Percentiles rank a stretch among this genome's conserved stretches.
phyloP scores from a whole-genome alignment of 2,329 filamentous ascomycete genomes.

The Aspergillus aculeatinus region DNA sequence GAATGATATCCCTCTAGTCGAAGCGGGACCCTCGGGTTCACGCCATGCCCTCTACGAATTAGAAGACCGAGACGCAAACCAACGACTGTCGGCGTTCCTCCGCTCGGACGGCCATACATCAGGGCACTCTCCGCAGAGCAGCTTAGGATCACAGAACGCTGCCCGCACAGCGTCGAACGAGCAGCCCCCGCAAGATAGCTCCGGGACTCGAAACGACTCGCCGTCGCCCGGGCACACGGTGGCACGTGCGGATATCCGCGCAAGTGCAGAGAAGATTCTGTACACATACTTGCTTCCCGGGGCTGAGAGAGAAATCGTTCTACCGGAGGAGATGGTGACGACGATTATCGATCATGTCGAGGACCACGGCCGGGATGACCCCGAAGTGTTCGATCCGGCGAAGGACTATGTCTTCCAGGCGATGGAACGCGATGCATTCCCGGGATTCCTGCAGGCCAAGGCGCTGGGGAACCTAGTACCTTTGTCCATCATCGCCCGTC shows the following conservation, averaged over 20 bases:
- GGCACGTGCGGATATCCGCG: slow-evolving; percentile 82
- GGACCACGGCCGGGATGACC: slow-evolving; percentile 86
- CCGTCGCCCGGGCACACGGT: slow-evolving; percentile 82
- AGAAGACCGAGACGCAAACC: slow-evolving; percentile 76
- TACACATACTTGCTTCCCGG: slow-evolving; percentile 94
- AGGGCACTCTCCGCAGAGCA: slow-evolving; percentile 55
- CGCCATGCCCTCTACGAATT: slow-evolving; percentile 60
- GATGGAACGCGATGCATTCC: slow-evolving; percentile 99
- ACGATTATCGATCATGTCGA: slow-evolving; percentile 87
- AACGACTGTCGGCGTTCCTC: slow-evolving; percentile 87
- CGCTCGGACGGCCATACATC: slow-evolving; percentile 56
- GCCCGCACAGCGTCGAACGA: slow-evolving; percentile 45
- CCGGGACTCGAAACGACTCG: slow-evolving; percentile 68
- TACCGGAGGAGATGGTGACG: slow-evolving; percentile 81
- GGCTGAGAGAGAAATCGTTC: slow-evolving; percentile 93
- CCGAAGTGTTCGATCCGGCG: slow-evolving; percentile 93
- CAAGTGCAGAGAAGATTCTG: slow-evolving; percentile 96
- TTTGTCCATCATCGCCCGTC: slow-evolving; percentile 77
- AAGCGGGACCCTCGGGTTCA: slow-evolving; percentile 56
- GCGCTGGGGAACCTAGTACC: slow-evolving; percentile 94
- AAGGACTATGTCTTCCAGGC: slow-evolving; percentile 99
- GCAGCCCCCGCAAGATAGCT: slow-evolving; percentile 55
- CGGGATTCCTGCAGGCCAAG: slow-evolving; percentile 91
- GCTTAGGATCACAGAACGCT: slow-evolving; percentile 49
- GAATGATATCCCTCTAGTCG: slow-evolving; percentile 55